phyloP scores from a whole-genome alignment of 2,329 filamentous ascomycete species.

The Sordariomycetes sp. region DNA sequence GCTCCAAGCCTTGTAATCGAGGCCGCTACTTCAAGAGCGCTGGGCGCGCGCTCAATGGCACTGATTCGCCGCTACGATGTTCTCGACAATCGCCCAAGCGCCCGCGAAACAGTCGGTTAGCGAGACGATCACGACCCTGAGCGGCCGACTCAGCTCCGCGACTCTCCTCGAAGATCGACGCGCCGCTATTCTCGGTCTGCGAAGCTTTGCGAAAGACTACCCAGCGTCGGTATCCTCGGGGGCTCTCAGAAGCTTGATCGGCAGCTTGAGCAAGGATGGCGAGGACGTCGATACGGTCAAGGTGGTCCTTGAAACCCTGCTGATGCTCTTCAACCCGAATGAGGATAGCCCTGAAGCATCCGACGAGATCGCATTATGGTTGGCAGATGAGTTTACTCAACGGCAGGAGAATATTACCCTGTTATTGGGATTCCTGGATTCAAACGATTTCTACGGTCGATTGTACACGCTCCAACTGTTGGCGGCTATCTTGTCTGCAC shows the following conservation, averaged over 20 bases:
- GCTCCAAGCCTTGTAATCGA: too few relatives aligned
- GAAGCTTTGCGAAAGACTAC: slow-evolving; percentile 94
- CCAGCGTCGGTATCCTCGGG: slow-evolving; percentile 93
- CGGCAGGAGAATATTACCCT: slow-evolving; percentile 93
- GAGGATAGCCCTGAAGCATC: slow-evolving; percentile 78
- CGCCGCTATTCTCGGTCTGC: slow-evolving; percentile 82
- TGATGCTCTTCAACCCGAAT: slow-evolving; percentile 79
- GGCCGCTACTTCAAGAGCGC: too few relatives aligned
- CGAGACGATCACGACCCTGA: slow-evolving; percentile 87
- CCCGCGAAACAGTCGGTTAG: slow-evolving; percentile 94
- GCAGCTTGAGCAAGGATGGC: slow-evolving; percentile 73
- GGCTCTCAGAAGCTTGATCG: slow-evolving; percentile 80
- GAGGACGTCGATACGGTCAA: slow-evolving; percentile 97
- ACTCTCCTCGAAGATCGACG: slow-evolving; percentile 91
- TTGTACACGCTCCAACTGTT: slow-evolving; percentile 88
- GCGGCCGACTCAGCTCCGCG: slow-evolving; percentile 76
- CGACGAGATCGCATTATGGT: slow-evolving; percentile 90
- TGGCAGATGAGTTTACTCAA: slow-evolving; percentile 97
- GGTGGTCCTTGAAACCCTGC: slow-evolving; percentile 84
- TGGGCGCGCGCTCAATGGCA: slow-evolving; percentile 23
- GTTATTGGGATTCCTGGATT: slow-evolving; percentile 81
- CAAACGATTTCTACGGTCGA: slow-evolving; percentile 79
- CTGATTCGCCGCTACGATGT: slow-evolving; percentile 33
- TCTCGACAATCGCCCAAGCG: slow-evolving; percentile 53
- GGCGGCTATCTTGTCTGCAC: slow-evolving; percentile 72